Conservation (phyloP, 345 rosid genomes). For the Camelina sativa region DNA sequence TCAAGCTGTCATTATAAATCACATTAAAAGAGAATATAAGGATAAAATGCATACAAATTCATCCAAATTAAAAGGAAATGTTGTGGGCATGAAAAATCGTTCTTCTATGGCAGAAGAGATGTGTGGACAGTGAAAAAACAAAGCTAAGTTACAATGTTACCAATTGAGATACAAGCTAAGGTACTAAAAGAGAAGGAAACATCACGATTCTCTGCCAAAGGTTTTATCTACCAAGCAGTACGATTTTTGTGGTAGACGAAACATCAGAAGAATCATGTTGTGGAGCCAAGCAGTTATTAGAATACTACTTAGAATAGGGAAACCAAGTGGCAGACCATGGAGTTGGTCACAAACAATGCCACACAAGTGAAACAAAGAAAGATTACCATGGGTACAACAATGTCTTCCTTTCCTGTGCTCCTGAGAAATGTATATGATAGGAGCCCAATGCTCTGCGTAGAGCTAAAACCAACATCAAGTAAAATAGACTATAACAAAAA, state of each 20-base stretch:
- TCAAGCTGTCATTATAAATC: slow-evolving; percentile 66
- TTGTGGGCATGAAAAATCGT: slow-evolving; percentile 19
- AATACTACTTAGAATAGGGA: slow-evolving; percentile 1
- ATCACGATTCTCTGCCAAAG: not conserved
- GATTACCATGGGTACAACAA: slow-evolving; percentile 94
- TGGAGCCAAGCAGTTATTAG: not conserved
- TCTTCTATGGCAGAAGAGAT: slow-evolving; percentile 5
- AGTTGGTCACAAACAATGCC: slow-evolving; percentile 12
- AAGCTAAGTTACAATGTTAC: slow-evolving; percentile 11
- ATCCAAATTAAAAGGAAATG: not conserved
- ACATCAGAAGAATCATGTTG: slow-evolving; percentile 6
- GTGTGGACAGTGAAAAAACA: not conserved
- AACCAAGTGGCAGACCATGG: not conserved
- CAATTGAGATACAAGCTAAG: slow-evolving; percentile 1
- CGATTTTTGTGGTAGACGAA: no score
- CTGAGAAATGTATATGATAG: slow-evolving; percentile 90
- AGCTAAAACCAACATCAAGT: slow-evolving; percentile 55
- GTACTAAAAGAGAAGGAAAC: slow-evolving; percentile 20
- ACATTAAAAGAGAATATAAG: slow-evolving; percentile 21
- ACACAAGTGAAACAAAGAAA: slow-evolving; percentile 15
- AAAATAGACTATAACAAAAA: slow-evolving; percentile 28
- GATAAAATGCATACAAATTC: not conserved
- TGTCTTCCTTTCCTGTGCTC: slow-evolving; percentile 92
- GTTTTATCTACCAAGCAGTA: slow-evolving; percentile 1
- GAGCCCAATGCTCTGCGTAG: slow-evolving; percentile 90